Evolutionary conservation across 2,329 filamentous ascomycete species (phyloP).

Genomic region (Penicillium sp.): DNA sequence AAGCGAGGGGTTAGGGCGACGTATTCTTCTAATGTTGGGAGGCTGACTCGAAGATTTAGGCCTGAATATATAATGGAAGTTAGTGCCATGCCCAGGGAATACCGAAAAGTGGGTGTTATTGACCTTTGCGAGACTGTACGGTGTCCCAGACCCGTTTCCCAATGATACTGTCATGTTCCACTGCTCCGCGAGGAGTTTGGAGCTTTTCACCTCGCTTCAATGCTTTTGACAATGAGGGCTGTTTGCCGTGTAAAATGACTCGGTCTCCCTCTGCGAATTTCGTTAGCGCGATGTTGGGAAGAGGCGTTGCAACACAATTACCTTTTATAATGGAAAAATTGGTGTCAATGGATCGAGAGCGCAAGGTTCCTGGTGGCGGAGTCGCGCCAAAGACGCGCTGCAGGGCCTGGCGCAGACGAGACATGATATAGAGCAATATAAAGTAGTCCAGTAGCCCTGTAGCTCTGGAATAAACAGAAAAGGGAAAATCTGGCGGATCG

Average conservation of each 20-base stretch:
- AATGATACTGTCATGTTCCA: conserved; percentile 59
- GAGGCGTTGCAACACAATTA: conserved; percentile 14
- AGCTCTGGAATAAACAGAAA: neutral
- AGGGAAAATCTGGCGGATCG: conserved; percentile 15
- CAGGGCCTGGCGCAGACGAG: conserved; percentile 35
- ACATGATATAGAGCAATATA: conserved; percentile 24
- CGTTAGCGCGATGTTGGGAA: conserved; percentile 7
- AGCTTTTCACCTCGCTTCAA: conserved; percentile 39
- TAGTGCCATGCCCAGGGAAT: neutral
- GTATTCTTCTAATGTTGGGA: conserved; percentile 71
- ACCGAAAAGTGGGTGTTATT: neutral
- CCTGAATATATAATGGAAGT: conserved; percentile 29
- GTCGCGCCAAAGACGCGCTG: conserved; percentile 31
- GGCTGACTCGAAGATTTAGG: conserved; percentile 52
- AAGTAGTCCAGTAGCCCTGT: neutral
- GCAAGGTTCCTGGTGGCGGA: conserved; percentile 18
- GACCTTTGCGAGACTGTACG: conserved; percentile 55
- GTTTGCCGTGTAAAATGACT: conserved; percentile 41
- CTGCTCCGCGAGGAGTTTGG: conserved; percentile 34
- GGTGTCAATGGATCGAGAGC: conserved; percentile 34
- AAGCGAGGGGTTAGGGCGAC: conserved; percentile 64
- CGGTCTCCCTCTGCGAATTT: conserved; percentile 44
- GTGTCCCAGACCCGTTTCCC: conserved; percentile 59
- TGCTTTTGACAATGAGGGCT: conserved; percentile 42
- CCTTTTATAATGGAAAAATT: conserved; percentile 42